Percentiles rank a stretch among this genome's conserved stretches.
These are phyloP conservation scores for Xylaria sp. DNA, from an alignment of 2,329 filamentous ascomycete genomes.

Conservation along the genomic window DNA sequence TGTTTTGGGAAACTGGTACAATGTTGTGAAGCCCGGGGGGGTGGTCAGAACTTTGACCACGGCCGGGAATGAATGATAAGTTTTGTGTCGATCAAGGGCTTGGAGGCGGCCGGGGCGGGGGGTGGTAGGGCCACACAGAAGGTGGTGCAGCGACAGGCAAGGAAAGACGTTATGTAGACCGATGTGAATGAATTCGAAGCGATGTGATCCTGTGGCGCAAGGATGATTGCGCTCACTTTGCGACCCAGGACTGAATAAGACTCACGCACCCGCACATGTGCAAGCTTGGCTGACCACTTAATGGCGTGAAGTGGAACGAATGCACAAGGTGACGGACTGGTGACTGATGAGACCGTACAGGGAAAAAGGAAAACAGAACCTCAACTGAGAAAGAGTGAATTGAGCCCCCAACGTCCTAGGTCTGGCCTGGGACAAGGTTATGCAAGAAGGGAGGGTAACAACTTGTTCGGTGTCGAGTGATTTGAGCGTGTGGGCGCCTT, in stretches of 20 bases:
- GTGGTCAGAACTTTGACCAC: constrained; percentile 24
- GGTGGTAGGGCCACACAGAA: constrained; percentile 17
- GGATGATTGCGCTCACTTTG: constrained; percentile 13
- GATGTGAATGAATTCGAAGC: constrained; percentile 13
- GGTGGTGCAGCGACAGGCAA: constrained; percentile 17
- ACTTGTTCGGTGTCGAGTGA: neutral
- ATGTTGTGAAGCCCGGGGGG: constrained; percentile 20
- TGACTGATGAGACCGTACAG: constrained; percentile 11
- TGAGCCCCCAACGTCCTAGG: constrained; percentile 13
- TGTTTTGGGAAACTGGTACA: constrained; percentile 31
- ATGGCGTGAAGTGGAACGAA: constrained; percentile 14
- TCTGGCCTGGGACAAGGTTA: constrained; percentile 7
- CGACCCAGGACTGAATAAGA: constrained; percentile 15
- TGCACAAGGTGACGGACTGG: constrained; percentile 3
- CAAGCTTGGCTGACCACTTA: constrained; percentile 18
- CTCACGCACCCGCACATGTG: neutral
- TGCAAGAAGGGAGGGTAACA: neutral
- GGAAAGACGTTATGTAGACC: constrained; percentile 12
- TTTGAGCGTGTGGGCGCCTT: neutral
- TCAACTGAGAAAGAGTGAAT: constrained; percentile 13
- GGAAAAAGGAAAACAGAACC: constrained; percentile 12
- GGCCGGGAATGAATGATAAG: constrained; percentile 19
- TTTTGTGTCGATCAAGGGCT: constrained; percentile 25
- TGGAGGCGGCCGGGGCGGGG: constrained; percentile 22
- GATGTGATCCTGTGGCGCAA: constrained; percentile 19